Evolutionary conservation across 2,329 filamentous ascomycete genomes (phyloP), one percentile per base, ranked within the genome.

Genomic region (Paracoccidioides lutzii): DNA sequence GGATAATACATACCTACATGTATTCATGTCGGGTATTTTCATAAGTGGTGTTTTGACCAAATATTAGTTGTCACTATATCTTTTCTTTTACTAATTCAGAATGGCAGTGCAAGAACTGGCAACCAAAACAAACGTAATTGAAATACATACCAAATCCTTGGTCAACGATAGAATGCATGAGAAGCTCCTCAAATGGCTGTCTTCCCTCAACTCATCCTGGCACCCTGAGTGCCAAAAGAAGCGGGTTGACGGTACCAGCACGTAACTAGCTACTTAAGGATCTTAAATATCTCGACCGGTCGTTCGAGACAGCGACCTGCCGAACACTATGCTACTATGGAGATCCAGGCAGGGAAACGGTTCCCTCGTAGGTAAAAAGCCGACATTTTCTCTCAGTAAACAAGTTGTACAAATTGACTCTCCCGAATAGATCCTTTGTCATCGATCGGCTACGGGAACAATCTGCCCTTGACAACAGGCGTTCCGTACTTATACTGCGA

Each of bases 401-500:
- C 8, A 7, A 12, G 12, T 22, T 8, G 15, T 7, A 44, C 5
- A 8, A 22, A n/a, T 22, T 22, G 22, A 22, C 22, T 22, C 22
- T 1, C 22, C 22, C 22, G 5, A 44, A 44, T 44, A 44, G 42
- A 15, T 44, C 42, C 1, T 15, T 44, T n/a, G 42, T 44, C 7
- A 44, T 44, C 8, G 14, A 44, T 28, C 3, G 22, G n/a, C 9
- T 44, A 12, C 14, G 15, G 8, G 42, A 44, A 7, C 10, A 22
- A 28, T 3, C 15, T 44, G 42, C n/a, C n/a, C 8, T 44, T 53
- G 50, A 58, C 58, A 53, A 54, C 52, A 53, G 58, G 58, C 6
- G 41, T 59, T 14, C 56, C 40, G 52, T 59, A 59, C 35, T 50
- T 58, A 2, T 59, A 59, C 53, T 59, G 53, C 49, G 58, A 59